Evolutionary conservation across 140 eudicot genomes (phyloP).

Genomic region (Flaveria floridana): DNA sequence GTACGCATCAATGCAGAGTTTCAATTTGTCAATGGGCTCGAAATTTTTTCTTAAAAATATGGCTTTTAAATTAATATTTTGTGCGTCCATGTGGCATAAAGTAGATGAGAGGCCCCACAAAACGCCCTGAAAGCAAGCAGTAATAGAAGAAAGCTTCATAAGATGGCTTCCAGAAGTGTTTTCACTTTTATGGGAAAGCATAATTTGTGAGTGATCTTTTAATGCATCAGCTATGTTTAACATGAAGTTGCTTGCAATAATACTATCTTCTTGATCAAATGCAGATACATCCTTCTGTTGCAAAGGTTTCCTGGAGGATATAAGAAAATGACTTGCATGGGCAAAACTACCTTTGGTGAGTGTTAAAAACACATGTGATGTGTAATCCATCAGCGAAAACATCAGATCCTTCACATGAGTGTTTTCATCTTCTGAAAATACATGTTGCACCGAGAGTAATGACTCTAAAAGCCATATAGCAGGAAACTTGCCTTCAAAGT

Average conservation of each 20-base stretch:
- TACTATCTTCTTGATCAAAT: constrained; percentile 32
- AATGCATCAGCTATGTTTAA: constrained; percentile 43
- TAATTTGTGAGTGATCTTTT: constrained; percentile 39
- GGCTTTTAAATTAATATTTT: constrained; percentile 30
- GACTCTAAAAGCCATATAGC: constrained; percentile 69
- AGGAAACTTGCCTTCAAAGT: constrained; percentile 46
- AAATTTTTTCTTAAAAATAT: constrained; percentile 38
- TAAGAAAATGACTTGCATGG: constrained; percentile 40
- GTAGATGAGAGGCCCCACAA: constrained; percentile 76
- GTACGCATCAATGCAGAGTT: constrained; percentile 45
- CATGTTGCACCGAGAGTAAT: constrained; percentile 43
- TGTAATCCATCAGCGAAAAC: constrained; percentile 68
- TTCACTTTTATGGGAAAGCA: constrained; percentile 26
- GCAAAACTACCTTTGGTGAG: constrained; percentile 53
- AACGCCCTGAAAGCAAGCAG: constrained; percentile 71
- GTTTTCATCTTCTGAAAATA: constrained; percentile 36
- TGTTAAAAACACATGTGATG: constrained; percentile 59
- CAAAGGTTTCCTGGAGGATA: constrained; percentile 31
- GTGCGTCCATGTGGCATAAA: constrained; percentile 38
- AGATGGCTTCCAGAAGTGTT: constrained; percentile 30
- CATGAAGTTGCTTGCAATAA: constrained; percentile 36
- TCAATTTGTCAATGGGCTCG: constrained; percentile 42
- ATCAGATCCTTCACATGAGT: constrained; percentile 36
- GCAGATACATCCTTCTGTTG: constrained; percentile 22
- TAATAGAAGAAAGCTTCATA: constrained; percentile 41